Conservation (phyloP, 345 rosid species). For the Populus tremula region DNA sequence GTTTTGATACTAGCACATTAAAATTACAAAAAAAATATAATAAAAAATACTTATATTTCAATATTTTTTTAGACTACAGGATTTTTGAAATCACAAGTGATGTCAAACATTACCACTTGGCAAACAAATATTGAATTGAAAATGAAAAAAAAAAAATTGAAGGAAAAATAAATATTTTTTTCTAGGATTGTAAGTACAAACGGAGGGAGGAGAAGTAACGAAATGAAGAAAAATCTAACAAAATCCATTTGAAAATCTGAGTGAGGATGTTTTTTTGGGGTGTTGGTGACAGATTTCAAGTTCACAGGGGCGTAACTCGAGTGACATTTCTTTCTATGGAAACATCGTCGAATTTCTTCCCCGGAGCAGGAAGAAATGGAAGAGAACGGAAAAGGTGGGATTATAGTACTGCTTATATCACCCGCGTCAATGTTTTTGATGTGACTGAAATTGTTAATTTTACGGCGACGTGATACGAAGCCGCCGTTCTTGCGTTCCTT, state of each 20-base stretch:
- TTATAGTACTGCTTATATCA: neutral
- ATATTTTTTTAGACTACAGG: too few species aligned
- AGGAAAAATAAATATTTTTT: neutral
- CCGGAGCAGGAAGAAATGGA: neutral
- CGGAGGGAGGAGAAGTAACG: neutral
- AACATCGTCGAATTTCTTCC: neutral
- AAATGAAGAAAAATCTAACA: neutral
- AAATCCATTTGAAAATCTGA: neutral
- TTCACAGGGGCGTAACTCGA: neutral
- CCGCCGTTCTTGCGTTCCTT: constrained; percentile 16
- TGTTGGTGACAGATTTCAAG: neutral
- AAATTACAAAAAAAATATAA: too few species aligned
- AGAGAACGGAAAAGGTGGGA: neutral
- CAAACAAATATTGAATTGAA: neutral
- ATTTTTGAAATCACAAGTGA: too few species aligned
- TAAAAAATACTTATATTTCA: too few species aligned
- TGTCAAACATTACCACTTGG: neutral
- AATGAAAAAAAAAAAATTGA: neutral
- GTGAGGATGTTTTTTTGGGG: neutral
- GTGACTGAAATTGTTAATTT: constrained; percentile 26
- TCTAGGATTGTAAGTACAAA: neutral
- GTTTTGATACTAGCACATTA: too few species aligned
- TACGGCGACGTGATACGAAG: constrained; percentile 35
- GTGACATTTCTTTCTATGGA: neutral
- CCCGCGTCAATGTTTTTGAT: constrained; percentile 18